phyloP scores from a whole-genome alignment of 768 basidiomycete species.

The Tulasnella sp. region DNA sequence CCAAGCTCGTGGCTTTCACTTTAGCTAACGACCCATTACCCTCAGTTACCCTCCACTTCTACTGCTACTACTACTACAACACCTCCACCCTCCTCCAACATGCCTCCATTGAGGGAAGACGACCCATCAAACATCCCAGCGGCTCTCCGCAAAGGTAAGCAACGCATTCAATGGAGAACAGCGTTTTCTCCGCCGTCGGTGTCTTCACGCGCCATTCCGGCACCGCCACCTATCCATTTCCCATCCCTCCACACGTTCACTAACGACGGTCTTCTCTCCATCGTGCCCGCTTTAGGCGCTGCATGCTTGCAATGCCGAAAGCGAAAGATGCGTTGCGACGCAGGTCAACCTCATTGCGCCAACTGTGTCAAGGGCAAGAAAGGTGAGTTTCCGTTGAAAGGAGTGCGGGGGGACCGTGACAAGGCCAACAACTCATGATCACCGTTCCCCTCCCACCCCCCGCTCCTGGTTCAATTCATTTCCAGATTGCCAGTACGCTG shows the following conservation, averaged over 20 bases:
- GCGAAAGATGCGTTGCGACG: constrained; percentile 18
- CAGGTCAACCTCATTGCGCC: constrained; percentile 18
- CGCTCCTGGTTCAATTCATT: neutral
- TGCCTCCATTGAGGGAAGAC: constrained; percentile 11
- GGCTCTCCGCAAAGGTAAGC: constrained; percentile 15
- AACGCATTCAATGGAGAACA: neutral
- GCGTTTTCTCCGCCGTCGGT: neutral
- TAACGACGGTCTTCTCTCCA: neutral
- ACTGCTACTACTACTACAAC: neutral
- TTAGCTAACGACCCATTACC: neutral
- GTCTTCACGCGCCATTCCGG: neutral
- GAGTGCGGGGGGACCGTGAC: neutral
- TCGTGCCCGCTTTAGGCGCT: constrained; percentile 1
- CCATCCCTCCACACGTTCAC: neutral
- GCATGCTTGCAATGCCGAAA: constrained; percentile 18
- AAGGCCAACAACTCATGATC: neutral
- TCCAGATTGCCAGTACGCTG: constrained; percentile 17
- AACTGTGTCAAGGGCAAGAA: constrained; percentile 21
- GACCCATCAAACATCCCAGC: constrained; percentile 2
- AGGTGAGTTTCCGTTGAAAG: neutral
- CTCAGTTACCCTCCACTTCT: neutral
- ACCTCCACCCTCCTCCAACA: neutral
- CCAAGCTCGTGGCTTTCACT: neutral
- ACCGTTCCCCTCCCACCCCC: neutral
- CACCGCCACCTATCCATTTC: neutral